Percentiles rank a stretch among this genome's conserved stretches.
phyloP scores from a whole-genome alignment of 2,329 filamentous ascomycete genomes.

The Talaromyces piceae region DNA sequence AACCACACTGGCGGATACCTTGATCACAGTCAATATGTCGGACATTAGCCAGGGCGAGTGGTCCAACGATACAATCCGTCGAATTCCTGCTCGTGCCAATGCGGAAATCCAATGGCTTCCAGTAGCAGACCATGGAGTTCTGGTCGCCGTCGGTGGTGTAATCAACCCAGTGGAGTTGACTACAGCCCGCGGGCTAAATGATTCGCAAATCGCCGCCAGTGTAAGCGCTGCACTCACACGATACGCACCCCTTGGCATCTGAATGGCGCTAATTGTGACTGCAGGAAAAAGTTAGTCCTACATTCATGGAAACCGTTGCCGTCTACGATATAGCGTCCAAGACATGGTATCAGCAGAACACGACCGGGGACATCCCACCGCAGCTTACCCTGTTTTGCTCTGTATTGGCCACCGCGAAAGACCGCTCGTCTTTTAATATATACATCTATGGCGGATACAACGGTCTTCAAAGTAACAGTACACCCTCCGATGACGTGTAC shows the following conservation, averaged over 20 bases:
- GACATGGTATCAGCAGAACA: slow-evolving; percentile 32
- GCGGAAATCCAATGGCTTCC: slow-evolving; percentile 59
- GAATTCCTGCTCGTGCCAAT: slow-evolving; percentile 51
- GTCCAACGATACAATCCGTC: slow-evolving; percentile 50
- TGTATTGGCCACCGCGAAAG: slow-evolving; percentile 32
- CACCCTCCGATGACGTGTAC: slow-evolving; percentile 27
- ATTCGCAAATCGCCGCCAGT: slow-evolving; percentile 14
- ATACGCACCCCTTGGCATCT: not conserved
- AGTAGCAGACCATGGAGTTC: slow-evolving; percentile 27
- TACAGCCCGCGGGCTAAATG: slow-evolving; percentile 1
- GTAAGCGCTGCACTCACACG: no score
- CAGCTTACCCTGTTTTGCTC: slow-evolving; percentile 35
- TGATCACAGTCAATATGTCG: slow-evolving; percentile 57
- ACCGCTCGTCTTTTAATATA: slow-evolving; percentile 29
- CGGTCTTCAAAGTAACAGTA: slow-evolving; percentile 13
- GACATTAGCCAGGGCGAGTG: slow-evolving; percentile 46
- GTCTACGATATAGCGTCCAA: slow-evolving; percentile 30
- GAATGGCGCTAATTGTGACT: not conserved
- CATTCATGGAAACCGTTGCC: slow-evolving; percentile 31
- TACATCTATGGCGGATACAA: slow-evolving; percentile 31
- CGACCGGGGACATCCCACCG: slow-evolving; percentile 29
- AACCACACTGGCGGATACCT: slow-evolving; percentile 42
- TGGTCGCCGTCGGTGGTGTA: slow-evolving; percentile 36
- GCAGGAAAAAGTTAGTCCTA: slow-evolving; percentile 20
- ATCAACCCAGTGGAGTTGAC: slow-evolving; percentile 19